Evolutionary conservation across 1,284 basidiomycete genomes (phyloP).

Genomic region (Melampsora allii-populina): DNA sequence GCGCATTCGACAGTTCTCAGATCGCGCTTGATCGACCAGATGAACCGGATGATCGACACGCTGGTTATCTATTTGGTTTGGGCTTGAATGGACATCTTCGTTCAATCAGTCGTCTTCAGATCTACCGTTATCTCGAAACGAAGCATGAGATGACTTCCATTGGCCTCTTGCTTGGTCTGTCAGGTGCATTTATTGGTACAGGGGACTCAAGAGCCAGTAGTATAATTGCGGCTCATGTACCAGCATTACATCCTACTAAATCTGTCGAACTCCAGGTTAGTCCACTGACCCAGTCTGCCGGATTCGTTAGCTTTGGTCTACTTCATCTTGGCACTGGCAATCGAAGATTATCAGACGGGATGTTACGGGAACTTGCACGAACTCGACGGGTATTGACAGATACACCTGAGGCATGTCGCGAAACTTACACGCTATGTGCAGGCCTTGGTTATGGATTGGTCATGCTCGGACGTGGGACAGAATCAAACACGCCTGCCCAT

Average conservation of each 20-base stretch:
- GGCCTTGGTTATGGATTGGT: constrained; percentile 91
- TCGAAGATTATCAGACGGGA: constrained; percentile 84
- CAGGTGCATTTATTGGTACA: constrained; percentile 85
- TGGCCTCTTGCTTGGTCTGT: constrained; percentile 83
- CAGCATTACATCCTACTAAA: constrained; percentile 81
- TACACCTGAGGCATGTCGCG: constrained; percentile 57
- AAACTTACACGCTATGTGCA: constrained; percentile 85
- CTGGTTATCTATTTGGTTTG: constrained; percentile 88
- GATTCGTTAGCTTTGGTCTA: constrained; percentile 81
- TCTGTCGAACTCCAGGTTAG: constrained; percentile 84
- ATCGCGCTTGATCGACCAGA: constrained; percentile 87
- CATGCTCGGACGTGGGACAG: constrained; percentile 66
- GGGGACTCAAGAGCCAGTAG: constrained; percentile 83
- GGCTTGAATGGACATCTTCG: constrained; percentile 87
- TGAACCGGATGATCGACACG: constrained; percentile 82
- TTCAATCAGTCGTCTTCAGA: constrained; percentile 75
- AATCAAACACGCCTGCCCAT: constrained; percentile 45
- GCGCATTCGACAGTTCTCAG: constrained; percentile 80
- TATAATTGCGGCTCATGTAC: constrained; percentile 85
- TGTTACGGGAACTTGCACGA: constrained; percentile 78
- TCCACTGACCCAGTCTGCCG: constrained; percentile 83
- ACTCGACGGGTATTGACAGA: constrained; percentile 58
- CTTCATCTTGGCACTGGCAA: constrained; percentile 84
- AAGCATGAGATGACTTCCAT: constrained; percentile 94
- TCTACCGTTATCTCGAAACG: constrained; percentile 83